Conservation (phyloP, 108 stramenopile genomes). For the Discostella stelligeroides region DNA sequence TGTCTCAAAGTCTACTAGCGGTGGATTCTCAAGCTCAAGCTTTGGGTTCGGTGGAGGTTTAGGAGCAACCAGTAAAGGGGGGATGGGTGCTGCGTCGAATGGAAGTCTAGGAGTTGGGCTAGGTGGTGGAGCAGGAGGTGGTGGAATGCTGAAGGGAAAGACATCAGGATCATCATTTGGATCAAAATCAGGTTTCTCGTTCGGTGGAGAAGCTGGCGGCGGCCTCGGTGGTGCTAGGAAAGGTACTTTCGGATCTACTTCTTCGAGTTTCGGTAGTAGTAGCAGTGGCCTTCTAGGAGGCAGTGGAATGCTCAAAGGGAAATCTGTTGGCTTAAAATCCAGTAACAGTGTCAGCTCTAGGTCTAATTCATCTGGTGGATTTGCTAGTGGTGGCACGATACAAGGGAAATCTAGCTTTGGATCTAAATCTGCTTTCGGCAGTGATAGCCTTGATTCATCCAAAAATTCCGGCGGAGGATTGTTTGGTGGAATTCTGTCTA, state of each 20-base stretch:
- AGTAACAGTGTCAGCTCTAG: background rate
- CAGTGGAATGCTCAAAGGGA: background rate
- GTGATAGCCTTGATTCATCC: background rate
- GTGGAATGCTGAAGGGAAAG: background rate
- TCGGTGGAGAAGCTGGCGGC: background rate
- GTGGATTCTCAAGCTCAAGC: background rate
- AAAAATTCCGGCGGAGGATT: background rate
- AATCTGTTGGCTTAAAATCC: too few species aligned
- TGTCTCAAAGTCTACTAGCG: background rate
- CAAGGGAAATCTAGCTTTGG: constrained; percentile 3
- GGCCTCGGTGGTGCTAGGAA: background rate
- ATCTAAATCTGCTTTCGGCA: background rate
- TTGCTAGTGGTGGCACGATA: background rate
- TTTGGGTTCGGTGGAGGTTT: background rate
- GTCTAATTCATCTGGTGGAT: background rate
- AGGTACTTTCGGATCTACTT: too few species aligned
- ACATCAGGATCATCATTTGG: background rate
- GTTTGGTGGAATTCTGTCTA: constrained; percentile 12
- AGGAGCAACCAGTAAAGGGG: background rate
- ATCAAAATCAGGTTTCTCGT: background rate
- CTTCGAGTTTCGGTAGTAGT: background rate
- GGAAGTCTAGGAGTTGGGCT: background rate
- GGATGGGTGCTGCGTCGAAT: background rate
- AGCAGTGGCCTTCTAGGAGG: background rate
- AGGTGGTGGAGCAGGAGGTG: background rate